These are phyloP conservation scores for Staphylotrichum tortipilum DNA, from an alignment of 495 filamentous ascomycete genomes.

Conservation along the genomic window DNA sequence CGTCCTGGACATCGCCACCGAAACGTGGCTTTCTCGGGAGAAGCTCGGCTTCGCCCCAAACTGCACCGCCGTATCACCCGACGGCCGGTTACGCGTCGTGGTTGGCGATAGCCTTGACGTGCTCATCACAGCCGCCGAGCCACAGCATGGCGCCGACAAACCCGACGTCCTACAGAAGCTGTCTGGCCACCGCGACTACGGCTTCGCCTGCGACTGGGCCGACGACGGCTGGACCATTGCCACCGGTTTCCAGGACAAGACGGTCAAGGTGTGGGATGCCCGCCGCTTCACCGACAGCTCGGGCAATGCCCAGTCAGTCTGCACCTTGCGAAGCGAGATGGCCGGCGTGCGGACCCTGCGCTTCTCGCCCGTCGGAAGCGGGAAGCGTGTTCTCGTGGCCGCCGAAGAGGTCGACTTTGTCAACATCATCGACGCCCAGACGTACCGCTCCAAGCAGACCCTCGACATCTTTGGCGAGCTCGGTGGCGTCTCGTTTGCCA, in stretches of 20 bases:
- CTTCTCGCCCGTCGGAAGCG: conserved; percentile 73
- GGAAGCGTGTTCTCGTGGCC: conserved; percentile 63
- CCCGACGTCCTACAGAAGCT: conserved; percentile 44
- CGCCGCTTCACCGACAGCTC: conserved; percentile 53
- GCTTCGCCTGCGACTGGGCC: conserved; percentile 87
- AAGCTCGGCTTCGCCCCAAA: conserved; percentile 65
- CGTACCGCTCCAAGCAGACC: conserved; percentile 59
- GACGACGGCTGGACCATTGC: conserved; percentile 82
- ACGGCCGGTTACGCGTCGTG: conserved; percentile 69
- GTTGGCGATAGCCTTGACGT: conserved; percentile 48
- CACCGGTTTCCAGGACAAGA: conserved; percentile 83
- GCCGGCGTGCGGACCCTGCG: conserved; percentile 68
- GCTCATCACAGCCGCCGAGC: conserved; percentile 42
- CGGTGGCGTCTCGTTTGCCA: conserved; percentile 64
- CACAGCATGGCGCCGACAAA: conserved; percentile 19
- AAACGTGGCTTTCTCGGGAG: conserved; percentile 53
- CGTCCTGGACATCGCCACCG: conserved; percentile 61
- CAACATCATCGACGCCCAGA: conserved; percentile 65
- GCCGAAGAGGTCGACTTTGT: conserved; percentile 82
- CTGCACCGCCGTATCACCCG: conserved; percentile 72
- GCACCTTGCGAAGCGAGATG: conserved; percentile 62
- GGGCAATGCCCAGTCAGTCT: conserved; percentile 41
- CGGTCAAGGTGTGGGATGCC: conserved; percentile 78
- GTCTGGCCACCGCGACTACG: conserved; percentile 66
- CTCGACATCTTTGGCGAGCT: conserved; percentile 83